These are phyloP conservation scores for Claviceps sorghi DNA, from an alignment of 2,329 filamentous ascomycete genomes.

Conservation along the genomic window DNA sequence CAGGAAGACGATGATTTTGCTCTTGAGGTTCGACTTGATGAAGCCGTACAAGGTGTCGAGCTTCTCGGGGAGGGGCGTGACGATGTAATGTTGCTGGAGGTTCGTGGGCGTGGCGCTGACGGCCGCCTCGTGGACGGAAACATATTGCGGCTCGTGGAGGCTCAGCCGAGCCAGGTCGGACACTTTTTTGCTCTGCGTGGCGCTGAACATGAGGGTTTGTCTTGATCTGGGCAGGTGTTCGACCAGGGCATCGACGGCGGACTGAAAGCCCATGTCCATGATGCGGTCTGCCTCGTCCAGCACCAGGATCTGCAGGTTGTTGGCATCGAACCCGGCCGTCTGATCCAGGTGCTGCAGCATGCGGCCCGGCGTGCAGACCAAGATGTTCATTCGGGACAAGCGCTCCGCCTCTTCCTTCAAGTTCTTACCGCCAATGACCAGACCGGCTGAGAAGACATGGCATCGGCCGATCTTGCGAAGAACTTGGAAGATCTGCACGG, in stretches of 20 bases:
- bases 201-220: slow-evolving; percentile 90
- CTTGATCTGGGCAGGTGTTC: slow-evolving; percentile 75
- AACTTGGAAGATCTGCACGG: slow-evolving; percentile 94
- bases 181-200: slow-evolving; percentile 88
- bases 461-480: slow-evolving; percentile 77
- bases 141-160: slow-evolving; percentile 82
- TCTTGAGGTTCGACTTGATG: slow-evolving; percentile 77
- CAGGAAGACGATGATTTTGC: slow-evolving; percentile 89
- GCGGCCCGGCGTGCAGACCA: slow-evolving; percentile 87
- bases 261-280: slow-evolving; percentile 93
- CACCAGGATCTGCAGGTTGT: slow-evolving; percentile 83
- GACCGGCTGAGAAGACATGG: slow-evolving; percentile 79
- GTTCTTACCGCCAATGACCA: slow-evolving; percentile 89
- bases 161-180: slow-evolving; percentile 83
- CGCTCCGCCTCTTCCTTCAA: slow-evolving; percentile 76
- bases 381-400: slow-evolving; percentile 83
- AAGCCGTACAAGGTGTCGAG: slow-evolving; percentile 88
- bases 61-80: slow-evolving; percentile 76
- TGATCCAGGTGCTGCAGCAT: slow-evolving; percentile 95
- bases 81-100: slow-evolving; percentile 80
- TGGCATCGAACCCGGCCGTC: slow-evolving; percentile 76
- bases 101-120: slow-evolving; percentile 64
- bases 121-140: slow-evolving; percentile 80
- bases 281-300: slow-evolving; percentile 94
- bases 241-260: slow-evolving; percentile 78